These are phyloP conservation scores for Nicotiana otophora DNA, from an alignment of 257 asterid genomes.

Conservation along the genomic window DNA sequence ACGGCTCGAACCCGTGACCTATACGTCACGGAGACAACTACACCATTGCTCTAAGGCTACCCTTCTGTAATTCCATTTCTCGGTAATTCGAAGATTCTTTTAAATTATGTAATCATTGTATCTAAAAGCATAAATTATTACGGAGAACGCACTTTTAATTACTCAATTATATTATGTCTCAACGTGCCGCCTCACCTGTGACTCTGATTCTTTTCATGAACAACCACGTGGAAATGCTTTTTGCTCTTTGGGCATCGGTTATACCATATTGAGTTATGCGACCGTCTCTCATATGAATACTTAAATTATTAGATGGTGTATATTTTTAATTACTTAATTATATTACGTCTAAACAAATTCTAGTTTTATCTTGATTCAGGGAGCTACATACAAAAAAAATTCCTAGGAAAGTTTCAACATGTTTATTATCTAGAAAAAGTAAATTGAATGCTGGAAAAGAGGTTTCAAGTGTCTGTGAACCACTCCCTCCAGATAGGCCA, in stretches of 20 bases:
- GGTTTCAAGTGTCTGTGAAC: constrained; percentile 68
- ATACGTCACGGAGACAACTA: no score
- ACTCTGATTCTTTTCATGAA: neutral
- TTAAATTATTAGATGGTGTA: neutral
- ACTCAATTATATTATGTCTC: neutral
- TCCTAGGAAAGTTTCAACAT: constrained; percentile 17
- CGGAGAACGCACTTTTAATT: neutral
- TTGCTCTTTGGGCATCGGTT: neutral
- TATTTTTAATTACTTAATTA: neutral
- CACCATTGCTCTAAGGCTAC: no score
- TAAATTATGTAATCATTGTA: neutral
- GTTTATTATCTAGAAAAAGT: constrained; percentile 13
- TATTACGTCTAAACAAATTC: neutral
- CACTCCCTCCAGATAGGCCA: constrained; percentile 89
- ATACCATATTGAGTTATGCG: neutral
- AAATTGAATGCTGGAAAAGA: constrained; percentile 59
- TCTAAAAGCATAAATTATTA: neutral
- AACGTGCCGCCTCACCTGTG: neutral
- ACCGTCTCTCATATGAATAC: neutral
- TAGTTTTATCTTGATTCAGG: constrained; percentile 15
- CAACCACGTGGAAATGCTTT: neutral
- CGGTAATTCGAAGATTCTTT: neutral
- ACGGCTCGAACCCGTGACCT: no score
- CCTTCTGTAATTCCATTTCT: neutral
- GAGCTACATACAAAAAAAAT: constrained; percentile 15